Conservation (phyloP, 2,329 filamentous ascomycete genomes). For the Drechslerella stenobrocha region DNA sequence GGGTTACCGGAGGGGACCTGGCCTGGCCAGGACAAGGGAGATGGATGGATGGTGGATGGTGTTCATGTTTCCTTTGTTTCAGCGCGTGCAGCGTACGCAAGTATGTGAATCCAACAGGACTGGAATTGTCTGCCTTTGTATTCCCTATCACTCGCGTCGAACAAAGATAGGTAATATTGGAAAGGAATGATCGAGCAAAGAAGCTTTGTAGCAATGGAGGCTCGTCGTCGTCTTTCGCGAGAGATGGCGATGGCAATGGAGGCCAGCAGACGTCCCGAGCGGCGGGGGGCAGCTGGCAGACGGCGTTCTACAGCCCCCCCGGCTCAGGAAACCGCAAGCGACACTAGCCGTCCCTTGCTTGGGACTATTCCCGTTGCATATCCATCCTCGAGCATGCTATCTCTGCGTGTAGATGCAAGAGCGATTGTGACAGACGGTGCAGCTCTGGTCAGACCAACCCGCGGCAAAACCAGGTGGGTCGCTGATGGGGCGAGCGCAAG, state of each 20-base stretch:
- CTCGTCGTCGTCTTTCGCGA: no score
- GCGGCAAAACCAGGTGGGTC: background rate
- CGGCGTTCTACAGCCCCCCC: constrained; percentile 13
- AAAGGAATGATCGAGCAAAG: no score
- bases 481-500: background rate
- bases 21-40: no score
- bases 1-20: background rate
- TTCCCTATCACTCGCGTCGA: constrained; percentile 9
- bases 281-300: constrained; percentile 21
- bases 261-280: constrained; percentile 13
- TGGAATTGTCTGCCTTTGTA: constrained; percentile 24
- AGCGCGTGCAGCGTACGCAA: no score
- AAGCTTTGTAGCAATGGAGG: no score
- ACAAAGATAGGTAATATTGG: constrained; percentile 6
- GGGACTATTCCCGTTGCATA: constrained; percentile 20
- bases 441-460: background rate
- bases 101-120: constrained; percentile 36
- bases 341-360: constrained; percentile 43
- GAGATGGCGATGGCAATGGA: no score
- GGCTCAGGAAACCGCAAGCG: constrained; percentile 7
- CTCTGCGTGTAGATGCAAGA: background rate
- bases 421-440: background rate
- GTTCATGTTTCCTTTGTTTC: constrained; percentile 23
- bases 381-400: background rate
- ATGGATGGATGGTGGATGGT: background rate